Evolutionary conservation across 208 protist genomes (phyloP).

Genomic region (Acanthamoeba castellanii): DNA sequence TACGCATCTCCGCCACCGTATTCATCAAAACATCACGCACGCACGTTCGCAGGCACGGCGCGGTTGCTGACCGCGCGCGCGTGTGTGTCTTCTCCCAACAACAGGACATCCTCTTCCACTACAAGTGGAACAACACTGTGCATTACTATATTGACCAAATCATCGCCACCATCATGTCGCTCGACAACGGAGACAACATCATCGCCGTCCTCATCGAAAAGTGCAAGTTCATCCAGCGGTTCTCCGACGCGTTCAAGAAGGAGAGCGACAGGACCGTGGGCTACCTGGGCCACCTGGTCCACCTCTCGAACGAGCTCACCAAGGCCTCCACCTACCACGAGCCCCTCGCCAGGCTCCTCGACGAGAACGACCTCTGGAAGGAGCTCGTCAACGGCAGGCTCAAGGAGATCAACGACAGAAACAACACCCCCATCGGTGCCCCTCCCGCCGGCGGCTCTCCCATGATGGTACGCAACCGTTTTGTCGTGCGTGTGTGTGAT

Average conservation of each 20-base stretch:
- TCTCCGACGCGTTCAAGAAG: constrained; percentile 34
- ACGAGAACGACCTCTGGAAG: constrained; percentile 37
- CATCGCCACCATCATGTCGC: constrained; percentile 63
- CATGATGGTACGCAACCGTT: too few relatives aligned
- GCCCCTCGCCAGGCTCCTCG: constrained; percentile 50
- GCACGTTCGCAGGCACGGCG: too few relatives aligned
- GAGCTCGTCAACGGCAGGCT: constrained; percentile 49
- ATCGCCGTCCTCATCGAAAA: constrained; percentile 56
- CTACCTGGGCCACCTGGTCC: constrained; percentile 60
- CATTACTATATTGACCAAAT: constrained; percentile 67
- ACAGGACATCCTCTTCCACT: constrained; percentile 60
- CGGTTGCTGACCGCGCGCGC: too few relatives aligned
- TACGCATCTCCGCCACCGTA: not conserved
- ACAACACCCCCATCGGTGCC: constrained; percentile 66
- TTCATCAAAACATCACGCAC: too few relatives aligned
- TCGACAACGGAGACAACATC: constrained; percentile 70
- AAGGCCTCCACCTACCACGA: constrained; percentile 70
- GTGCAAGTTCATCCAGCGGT: constrained; percentile 29
- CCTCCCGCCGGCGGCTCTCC: constrained; percentile 11
- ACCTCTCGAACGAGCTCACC: constrained; percentile 65
- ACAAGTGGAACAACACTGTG: constrained; percentile 73
- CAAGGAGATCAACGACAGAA: constrained; percentile 53
- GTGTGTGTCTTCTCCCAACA: not conserved
- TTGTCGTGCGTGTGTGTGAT: too few relatives aligned
- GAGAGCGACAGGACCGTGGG: constrained; percentile 56